Evolutionary conservation across 176 grass and related monocot genomes (phyloP), one percentile per base, ranked within the genome.

Genomic region (Musa schizocarpa): DNA sequence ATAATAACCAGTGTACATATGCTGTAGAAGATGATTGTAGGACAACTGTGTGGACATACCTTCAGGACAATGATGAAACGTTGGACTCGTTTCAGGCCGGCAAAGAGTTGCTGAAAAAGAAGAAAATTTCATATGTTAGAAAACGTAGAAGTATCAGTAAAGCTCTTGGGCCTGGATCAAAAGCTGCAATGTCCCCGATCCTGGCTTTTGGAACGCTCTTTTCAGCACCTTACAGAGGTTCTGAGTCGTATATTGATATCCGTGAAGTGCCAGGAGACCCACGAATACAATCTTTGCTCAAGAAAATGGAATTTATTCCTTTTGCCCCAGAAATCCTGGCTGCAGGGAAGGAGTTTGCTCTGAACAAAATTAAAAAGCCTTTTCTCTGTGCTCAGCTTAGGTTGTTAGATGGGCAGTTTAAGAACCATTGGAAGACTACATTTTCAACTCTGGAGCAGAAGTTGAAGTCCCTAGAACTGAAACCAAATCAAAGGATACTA

Each of bases 201-300:
- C 81, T 99, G 89, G 86, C 91, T 80, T 99, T 99, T 76, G 95
- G 95, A 29, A 99, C 88, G 57, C 81, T 94, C 76, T 99, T 99
- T 62, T 92, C 95, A 72, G 86, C 80, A 84, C 80, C 84, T 84
- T 99, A 99, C 78, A 92, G 77, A 79, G 86, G 91, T 65, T 99
- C 95, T 24, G 80, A 92, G 68, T 84, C 84, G 19, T 94, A 99
- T 73, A 83, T 99, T 71, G 95, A 99, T 82, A 94, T 99, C 53
- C 82, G 85, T 81, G 82, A 93, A 72, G 85, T 91, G 63, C 87
- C 82, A 72, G 84, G 81, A 69, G 88, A 91, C 75, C 63, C 1
- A 77, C 76, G 68, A 43, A 77, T 99, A 74, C 70, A 92, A 29
- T 81, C 17, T 51, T 14, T 99, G 74, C 81, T 89, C 62, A 65